Conservation (phyloP, 2,329 filamentous ascomycete genomes). For the Dothideomycetes sp. region DNA sequence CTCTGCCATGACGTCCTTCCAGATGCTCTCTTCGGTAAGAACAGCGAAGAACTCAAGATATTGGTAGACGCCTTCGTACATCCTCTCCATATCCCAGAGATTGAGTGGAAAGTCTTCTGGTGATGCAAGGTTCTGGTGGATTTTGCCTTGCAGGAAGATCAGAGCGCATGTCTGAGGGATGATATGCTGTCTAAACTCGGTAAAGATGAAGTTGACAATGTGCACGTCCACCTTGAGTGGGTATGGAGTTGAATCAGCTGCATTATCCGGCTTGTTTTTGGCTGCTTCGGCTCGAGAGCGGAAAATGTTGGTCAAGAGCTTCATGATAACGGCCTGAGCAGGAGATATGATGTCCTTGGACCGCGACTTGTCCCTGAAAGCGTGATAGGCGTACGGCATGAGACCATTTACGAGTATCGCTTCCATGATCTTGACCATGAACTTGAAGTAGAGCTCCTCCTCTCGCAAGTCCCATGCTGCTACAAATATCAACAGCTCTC, state of each 20-base stretch:
- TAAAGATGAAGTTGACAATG: constrained; percentile 81
- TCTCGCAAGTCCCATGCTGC: constrained; percentile 95
- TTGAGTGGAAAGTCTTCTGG: constrained; percentile 87
- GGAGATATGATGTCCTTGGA: constrained; percentile 94
- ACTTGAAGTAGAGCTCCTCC: constrained; percentile 88
- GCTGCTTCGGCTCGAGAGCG: constrained; percentile 43
- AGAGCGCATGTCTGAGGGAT: constrained; percentile 91
- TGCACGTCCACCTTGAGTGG: constrained; percentile 46
- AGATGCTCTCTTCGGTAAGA: constrained; percentile 72
- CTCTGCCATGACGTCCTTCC: constrained; percentile 74
- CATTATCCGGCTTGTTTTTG: constrained; percentile 12
- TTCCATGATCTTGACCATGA: constrained; percentile 92
- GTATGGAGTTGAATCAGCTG: constrained; percentile 13
- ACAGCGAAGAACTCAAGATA: constrained; percentile 91
- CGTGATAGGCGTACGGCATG: constrained; percentile 85
- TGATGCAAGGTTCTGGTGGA: constrained; percentile 63
- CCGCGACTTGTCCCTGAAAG: constrained; percentile 56
- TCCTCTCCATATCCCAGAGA: constrained; percentile 94
- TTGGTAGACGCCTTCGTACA: constrained; percentile 88
- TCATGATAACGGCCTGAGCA: constrained; percentile 84
- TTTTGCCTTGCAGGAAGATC: constrained; percentile 86
- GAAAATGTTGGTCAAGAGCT: constrained; percentile 83
- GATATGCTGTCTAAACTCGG: constrained; percentile 81
- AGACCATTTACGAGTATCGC: constrained; percentile 81
- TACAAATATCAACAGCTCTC: constrained; percentile 90